Base-by-base conservation (phyloP, 164 flowering plant genomes). In the Echeveria elegans region DNA sequence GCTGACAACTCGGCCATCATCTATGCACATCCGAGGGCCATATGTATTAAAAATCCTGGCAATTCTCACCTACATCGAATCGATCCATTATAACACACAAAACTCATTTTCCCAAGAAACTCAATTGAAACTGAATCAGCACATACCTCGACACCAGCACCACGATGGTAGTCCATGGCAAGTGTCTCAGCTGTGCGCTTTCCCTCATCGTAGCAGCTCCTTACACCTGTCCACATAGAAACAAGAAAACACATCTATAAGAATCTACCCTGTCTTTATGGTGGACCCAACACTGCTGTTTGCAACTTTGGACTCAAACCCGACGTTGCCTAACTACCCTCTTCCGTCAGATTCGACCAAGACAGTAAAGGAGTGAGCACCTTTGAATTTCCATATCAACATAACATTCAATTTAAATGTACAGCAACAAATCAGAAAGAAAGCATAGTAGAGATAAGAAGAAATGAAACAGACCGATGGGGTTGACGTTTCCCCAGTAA, bases 401-500 rank as follows among this genome's bases (percentile, higher is more conserved):
- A 36, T 5, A 36, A 5, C 9, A 0, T 36, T 36, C 9, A 36
- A 36, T 36, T 1, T 10, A 1, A 36, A 36, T 36, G 38, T 1
- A 10, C 6, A 36, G 9, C 38, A 36, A 36, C 9, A 11, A 52
- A 2, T 21, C 10, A 23, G 58, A n/a, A 6, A 9, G 23, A 66
- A 75, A n/a, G n/a, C n/a, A n/a, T n/a, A n/a, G n/a, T n/a, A n/a
- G n/a, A n/a, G n/a, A n/a, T n/a, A n/a, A n/a, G n/a, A n/a, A n/a
- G n/a, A n/a, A n/a, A n/a, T n/a, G n/a, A n/a, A n/a, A n/a, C n/a
- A n/a, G 5, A 90, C 98, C 98, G 64, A 93, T 93, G 65, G 98
- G 98, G 69, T 93, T 93, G 41, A 93, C 98, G 75, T 93, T 93
- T 70, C 98, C 98, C 98, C 98, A 93, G 81, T 93, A 93, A 9